A percentile compares a stretch with the other conserved stretches of the same genome.
Conservation (phyloP, 192 early-diverging fungal species). For the Entomortierella parvispora region DNA sequence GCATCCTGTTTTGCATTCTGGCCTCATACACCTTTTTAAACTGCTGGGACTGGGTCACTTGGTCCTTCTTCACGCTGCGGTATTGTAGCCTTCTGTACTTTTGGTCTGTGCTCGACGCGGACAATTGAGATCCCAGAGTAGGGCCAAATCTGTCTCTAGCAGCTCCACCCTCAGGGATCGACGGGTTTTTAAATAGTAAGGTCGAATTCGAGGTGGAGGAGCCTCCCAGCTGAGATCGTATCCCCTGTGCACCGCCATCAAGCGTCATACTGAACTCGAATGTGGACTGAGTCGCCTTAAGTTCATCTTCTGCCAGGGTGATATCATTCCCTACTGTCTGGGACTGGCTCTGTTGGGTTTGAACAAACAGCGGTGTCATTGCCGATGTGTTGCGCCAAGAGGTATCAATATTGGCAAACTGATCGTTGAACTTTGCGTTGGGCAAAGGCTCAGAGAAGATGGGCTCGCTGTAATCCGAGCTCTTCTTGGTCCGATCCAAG, state of each 20-base stretch:
- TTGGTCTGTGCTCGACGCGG: neutral
- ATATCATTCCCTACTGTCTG: slow-evolving; percentile 21
- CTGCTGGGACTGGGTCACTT: slow-evolving; percentile 1
- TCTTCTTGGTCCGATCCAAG: slow-evolving; percentile 66
- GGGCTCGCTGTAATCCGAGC: slow-evolving; percentile 67
- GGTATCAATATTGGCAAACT: slow-evolving; percentile 66
- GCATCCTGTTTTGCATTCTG: slow-evolving; percentile 9
- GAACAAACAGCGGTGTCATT: slow-evolving; percentile 72
- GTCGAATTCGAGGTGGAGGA: slow-evolving; percentile 19
- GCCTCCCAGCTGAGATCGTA: slow-evolving; percentile 38
- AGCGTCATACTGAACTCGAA: slow-evolving; percentile 60
- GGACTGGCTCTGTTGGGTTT: slow-evolving; percentile 55
- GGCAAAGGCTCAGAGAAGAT: slow-evolving; percentile 73
- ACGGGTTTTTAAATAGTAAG: slow-evolving; percentile 22
- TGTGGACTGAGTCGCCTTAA: slow-evolving; percentile 52
- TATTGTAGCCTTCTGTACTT: slow-evolving; percentile 33
- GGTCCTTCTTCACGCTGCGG: slow-evolving; percentile 5
- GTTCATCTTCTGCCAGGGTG: slow-evolving; percentile 22
- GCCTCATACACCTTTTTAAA: slow-evolving; percentile 26
- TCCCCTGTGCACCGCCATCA: slow-evolving; percentile 41
- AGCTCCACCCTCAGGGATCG: slow-evolving; percentile 1
- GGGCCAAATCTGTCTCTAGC: neutral
- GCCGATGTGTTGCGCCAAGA: slow-evolving; percentile 61
- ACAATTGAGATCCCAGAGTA: neutral
- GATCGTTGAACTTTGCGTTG: slow-evolving; percentile 71